Evolutionary conservation across 441 rosid genomes (phyloP).

Genomic region (Arabidopsis hybrid): DNA sequence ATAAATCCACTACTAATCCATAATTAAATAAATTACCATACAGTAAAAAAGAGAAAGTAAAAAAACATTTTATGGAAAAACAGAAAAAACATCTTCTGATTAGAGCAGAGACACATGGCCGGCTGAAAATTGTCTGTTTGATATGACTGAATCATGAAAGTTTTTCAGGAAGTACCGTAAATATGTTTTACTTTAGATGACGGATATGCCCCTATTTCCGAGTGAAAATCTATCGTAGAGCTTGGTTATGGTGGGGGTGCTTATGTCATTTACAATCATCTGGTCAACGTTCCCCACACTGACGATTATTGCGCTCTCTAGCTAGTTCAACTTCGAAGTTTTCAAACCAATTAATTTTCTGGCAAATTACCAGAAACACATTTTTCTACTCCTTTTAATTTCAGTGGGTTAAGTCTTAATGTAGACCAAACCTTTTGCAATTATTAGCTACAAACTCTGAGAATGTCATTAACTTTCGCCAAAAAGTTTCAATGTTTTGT

Average conservation of each 20-base stretch:
- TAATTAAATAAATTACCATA: conserved; percentile 20
- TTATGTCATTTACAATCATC: conserved; percentile 23
- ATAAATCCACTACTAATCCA: background rate
- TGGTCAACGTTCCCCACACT: conserved; percentile 25
- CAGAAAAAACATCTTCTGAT: conserved; percentile 44
- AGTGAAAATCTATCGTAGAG: background rate
- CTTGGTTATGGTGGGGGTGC: background rate
- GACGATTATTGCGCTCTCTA: conserved; percentile 23
- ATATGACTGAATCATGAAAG: conserved; percentile 44
- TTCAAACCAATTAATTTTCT: conserved; percentile 23
- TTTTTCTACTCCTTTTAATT: background rate
- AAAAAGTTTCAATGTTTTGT: conserved; percentile 21
- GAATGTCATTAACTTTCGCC: conserved; percentile 12
- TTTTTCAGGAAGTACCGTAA: conserved; percentile 46
- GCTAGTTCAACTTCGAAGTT: conserved; percentile 31
- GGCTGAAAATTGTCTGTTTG: conserved; percentile 34
- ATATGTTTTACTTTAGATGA: conserved; percentile 28
- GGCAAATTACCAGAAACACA: conserved; percentile 10
- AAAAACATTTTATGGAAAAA: conserved; percentile 42
- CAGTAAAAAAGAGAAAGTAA: background rate
- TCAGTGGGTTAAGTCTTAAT: conserved; percentile 25
- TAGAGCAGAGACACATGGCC: conserved; percentile 44
- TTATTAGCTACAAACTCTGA: conserved; percentile 21
- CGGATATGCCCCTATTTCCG: conserved; percentile 5
- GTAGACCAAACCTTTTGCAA: conserved; percentile 22